A percentile compares a stretch with the other conserved stretches of the same genome.
Conservation (phyloP, 2,329 filamentous ascomycete genomes). For the Nannizzia gypsea region DNA sequence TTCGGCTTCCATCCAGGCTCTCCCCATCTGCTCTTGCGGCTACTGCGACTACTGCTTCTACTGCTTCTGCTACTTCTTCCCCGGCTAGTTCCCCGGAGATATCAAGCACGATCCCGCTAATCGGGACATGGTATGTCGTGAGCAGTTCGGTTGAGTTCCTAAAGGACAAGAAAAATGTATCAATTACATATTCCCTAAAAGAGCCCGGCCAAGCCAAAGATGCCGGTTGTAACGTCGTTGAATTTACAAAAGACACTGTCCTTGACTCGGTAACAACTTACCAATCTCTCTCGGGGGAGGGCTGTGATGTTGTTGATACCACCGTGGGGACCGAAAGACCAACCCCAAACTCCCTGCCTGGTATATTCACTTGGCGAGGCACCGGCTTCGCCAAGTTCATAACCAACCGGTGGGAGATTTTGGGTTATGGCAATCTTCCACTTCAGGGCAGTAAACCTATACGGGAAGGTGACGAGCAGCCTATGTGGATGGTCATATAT, state of each 20-base stretch:
- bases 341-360: neutral
- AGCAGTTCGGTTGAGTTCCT: neutral
- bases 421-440: neutral
- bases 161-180: neutral
- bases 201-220: neutral
- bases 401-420: neutral
- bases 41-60: neutral
- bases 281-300: neutral
- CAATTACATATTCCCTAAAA: neutral
- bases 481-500: neutral
- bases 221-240: neutral
- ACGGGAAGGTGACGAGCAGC: neutral
- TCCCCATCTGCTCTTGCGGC: neutral
- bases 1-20: neutral
- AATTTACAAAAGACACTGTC: neutral
- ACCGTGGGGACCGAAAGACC: neutral
- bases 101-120: neutral
- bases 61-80: neutral
- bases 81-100: neutral
- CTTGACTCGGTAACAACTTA: constrained; percentile 1
- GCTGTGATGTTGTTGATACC: neutral
- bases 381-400: constrained; percentile 3
- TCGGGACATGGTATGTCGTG: neutral
- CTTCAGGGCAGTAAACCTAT: neutral
- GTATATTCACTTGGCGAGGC: neutral